Conservation (phyloP, 805 yeast species). For the Wickerhamomyces xylosicus region DNA sequence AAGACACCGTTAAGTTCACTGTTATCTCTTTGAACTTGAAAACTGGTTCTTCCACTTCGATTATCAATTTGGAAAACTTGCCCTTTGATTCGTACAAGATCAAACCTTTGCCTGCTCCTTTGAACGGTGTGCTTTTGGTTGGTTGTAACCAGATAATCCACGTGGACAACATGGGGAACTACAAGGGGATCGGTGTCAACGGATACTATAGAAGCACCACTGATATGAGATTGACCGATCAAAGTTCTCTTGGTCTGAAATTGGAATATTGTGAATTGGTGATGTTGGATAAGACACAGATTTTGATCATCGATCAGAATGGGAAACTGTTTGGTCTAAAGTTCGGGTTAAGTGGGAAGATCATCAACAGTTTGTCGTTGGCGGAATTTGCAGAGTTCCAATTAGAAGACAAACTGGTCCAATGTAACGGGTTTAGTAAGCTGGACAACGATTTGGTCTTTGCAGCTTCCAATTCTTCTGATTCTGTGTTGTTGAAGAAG, state of each 20-base stretch:
- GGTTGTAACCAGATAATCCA: conserved; percentile 76
- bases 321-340: conserved; percentile 18
- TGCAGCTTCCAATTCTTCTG: conserved; percentile 50
- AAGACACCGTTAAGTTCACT: conserved; percentile 51
- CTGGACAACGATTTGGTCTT: conserved; percentile 34
- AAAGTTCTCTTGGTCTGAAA: conserved; percentile 37
- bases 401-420: neutral
- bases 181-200: conserved; percentile 55
- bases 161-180: conserved; percentile 68
- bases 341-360: conserved; percentile 28
- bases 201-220: conserved; percentile 34
- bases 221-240: conserved; percentile 33
- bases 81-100: conserved; percentile 68
- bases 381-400: neutral
- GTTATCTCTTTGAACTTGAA: conserved; percentile 62
- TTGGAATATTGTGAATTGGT: conserved; percentile 42
- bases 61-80: conserved; percentile 50
- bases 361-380: conserved; percentile 15
- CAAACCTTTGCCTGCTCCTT: conserved; percentile 52
- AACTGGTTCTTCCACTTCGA: conserved; percentile 43
- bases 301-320: conserved; percentile 29
- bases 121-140: conserved; percentile 56
- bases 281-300: conserved; percentile 20
- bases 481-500: conserved; percentile 35
- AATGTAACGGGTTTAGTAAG: neutral